These are phyloP conservation scores for Aspergillus sp. DNA, from an alignment of 2,329 filamentous ascomycete species.

Conservation along the genomic window DNA sequence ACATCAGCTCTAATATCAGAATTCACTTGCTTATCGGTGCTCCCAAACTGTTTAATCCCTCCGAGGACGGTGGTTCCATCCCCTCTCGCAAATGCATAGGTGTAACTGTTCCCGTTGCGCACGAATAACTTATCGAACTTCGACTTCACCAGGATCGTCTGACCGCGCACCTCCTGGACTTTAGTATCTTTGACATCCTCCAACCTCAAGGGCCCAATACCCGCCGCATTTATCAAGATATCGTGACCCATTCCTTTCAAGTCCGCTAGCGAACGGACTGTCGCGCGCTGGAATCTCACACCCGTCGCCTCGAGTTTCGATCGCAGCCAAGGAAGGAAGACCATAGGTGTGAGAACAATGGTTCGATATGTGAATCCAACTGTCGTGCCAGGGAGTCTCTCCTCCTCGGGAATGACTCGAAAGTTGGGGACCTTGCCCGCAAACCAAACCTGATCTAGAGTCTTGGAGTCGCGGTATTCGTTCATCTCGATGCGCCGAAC, in stretches of 20 bases:
- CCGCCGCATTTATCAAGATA: conserved; percentile 26
- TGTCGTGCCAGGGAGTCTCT: neutral
- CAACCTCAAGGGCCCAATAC: conserved; percentile 18
- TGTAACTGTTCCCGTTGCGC: conserved; percentile 6
- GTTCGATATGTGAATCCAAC: neutral
- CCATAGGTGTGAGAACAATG: conserved; percentile 3
- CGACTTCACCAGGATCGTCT: conserved; percentile 8
- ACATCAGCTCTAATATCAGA: neutral
- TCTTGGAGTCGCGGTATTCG: conserved; percentile 13
- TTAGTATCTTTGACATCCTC: conserved; percentile 17
- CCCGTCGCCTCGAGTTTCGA: conserved; percentile 12
- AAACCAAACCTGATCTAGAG: conserved; percentile 8
- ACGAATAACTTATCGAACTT: conserved; percentile 7
- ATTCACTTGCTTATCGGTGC: neutral
- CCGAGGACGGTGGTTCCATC: conserved; percentile 11
- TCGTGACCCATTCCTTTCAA: conserved; percentile 21
- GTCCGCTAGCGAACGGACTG: conserved; percentile 19
- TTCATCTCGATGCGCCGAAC: conserved; percentile 9
- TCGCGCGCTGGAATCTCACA: conserved; percentile 19
- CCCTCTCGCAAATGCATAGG: conserved; percentile 6
- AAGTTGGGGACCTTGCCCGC: conserved; percentile 20
- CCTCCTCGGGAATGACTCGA: neutral
- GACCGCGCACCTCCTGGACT: conserved; percentile 19
- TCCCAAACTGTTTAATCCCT: conserved; percentile 6
- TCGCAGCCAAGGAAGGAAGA: conserved; percentile 7